Percentiles rank a stretch among this genome's conserved stretches.
These are phyloP conservation scores for Oxyria digyna DNA, from an alignment of 148 eudicot species.

Conservation along the genomic window DNA sequence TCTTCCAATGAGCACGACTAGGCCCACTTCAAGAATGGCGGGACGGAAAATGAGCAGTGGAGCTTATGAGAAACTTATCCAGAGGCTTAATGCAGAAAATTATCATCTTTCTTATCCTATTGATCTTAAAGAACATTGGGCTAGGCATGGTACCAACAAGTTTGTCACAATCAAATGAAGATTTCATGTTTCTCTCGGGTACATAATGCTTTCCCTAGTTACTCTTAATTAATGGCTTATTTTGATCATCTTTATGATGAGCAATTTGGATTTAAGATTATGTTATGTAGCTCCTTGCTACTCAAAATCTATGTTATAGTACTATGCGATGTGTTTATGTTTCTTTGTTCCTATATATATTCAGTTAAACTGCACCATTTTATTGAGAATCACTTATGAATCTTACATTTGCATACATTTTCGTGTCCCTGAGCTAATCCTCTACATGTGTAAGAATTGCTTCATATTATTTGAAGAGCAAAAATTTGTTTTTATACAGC, in stretches of 20 bases:
- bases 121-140: constrained; percentile 66
- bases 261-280: background rate
- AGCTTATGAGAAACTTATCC: constrained; percentile 45
- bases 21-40: constrained; percentile 37
- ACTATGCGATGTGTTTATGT: background rate
- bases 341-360: background rate
- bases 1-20: constrained; percentile 39
- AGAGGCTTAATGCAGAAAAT: constrained; percentile 43
- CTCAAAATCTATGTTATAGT: background rate
- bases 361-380: background rate
- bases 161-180: constrained; percentile 44
- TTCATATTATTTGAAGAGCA: constrained; percentile 5
- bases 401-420: background rate
- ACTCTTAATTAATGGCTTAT: background rate
- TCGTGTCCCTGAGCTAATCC: background rate
- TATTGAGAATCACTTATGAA: background rate
- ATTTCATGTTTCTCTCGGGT: background rate
- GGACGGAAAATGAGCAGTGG: constrained; percentile 70
- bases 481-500: constrained; percentile 1
- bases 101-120: constrained; percentile 40
- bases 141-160: constrained; percentile 61
- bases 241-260: background rate
- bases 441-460: background rate
- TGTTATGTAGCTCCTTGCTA: background rate
- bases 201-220: background rate